Percentiles rank a stretch among this genome's conserved stretches.
Evolutionary conservation across 2,329 filamentous ascomycete genomes (phyloP).

Genomic region (Trichoderma asperellum): DNA sequence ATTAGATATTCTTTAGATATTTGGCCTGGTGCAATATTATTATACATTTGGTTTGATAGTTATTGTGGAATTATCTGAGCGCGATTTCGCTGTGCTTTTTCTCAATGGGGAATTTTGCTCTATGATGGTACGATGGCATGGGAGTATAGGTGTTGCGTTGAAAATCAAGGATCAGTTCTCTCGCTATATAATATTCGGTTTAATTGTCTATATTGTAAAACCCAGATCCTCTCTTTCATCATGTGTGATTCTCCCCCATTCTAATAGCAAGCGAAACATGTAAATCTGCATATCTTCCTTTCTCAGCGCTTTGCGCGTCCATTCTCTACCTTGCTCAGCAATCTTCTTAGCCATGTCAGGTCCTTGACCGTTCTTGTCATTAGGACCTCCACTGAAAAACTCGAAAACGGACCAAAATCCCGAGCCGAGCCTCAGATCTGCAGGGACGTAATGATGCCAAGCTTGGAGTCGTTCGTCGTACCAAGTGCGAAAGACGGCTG

Average conservation of each 20-base stretch:
- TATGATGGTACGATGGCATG: neutral
- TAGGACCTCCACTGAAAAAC: slow-evolving; percentile 30
- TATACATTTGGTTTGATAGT: neutral
- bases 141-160: neutral
- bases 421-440: slow-evolving; percentile 53
- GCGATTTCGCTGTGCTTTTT: neutral
- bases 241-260: slow-evolving; percentile 68
- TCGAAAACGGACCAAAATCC: slow-evolving; percentile 64
- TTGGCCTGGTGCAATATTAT: too few relatives aligned
- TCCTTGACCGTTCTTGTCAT: slow-evolving; percentile 12
- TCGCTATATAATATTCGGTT: neutral
- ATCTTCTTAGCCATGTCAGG: slow-evolving; percentile 32
- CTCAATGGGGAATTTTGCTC: neutral
- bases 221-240: slow-evolving; percentile 51
- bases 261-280: slow-evolving; percentile 70
- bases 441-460: slow-evolving; percentile 67
- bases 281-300: slow-evolving; percentile 77
- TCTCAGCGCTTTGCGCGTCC: slow-evolving; percentile 61
- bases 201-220: slow-evolving; percentile 29
- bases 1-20: slow-evolving; percentile 38
- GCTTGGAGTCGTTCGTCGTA: slow-evolving; percentile 63
- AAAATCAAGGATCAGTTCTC: neutral
- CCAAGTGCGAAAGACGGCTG: slow-evolving; percentile 63
- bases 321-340: slow-evolving; percentile 50
- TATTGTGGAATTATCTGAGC: neutral